A percentile compares a stretch with the other conserved stretches of the same genome.
These are phyloP conservation scores for Bimuria novae-zelandiae DNA, from an alignment of 2,329 filamentous ascomycete genomes.

Conservation along the genomic window DNA sequence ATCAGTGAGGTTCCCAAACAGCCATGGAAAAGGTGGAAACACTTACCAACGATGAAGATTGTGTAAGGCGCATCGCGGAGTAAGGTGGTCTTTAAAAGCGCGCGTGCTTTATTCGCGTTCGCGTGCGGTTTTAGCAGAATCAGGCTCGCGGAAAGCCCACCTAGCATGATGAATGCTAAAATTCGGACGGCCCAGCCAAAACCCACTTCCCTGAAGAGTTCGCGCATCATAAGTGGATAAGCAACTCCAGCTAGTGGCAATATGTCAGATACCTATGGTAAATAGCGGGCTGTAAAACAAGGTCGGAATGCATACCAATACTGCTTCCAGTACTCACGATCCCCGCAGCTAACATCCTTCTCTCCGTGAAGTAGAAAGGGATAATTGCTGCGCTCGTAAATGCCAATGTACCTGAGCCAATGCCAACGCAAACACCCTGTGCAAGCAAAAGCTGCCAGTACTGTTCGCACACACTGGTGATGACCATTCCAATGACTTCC, in stretches of 20 bases:
- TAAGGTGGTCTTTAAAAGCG: not conserved
- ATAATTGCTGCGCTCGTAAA: slow-evolving; percentile 22
- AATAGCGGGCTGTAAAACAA: slow-evolving; percentile 51
- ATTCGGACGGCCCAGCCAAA: slow-evolving; percentile 65
- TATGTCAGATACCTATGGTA: no score
- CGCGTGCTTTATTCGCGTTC: slow-evolving; percentile 2
- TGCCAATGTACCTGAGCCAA: slow-evolving; percentile 35
- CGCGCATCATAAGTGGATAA: slow-evolving; percentile 57
- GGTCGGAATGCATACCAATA: slow-evolving; percentile 10
- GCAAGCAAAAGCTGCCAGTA: slow-evolving; percentile 61
- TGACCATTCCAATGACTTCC: slow-evolving; percentile 66
- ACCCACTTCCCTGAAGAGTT: slow-evolving; percentile 60
- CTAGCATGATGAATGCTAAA: slow-evolving; percentile 59
- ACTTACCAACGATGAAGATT: slow-evolving; percentile 42
- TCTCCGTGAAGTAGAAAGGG: slow-evolving; percentile 60
- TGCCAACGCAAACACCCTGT: slow-evolving; percentile 57
- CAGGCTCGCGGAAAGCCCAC: slow-evolving; percentile 4
- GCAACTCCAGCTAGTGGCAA: slow-evolving; percentile 66
- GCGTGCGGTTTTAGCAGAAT: slow-evolving; percentile 7
- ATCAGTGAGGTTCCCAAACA: not conserved
- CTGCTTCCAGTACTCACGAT: slow-evolving; percentile 57
- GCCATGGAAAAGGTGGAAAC: not conserved
- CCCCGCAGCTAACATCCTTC: slow-evolving; percentile 61
- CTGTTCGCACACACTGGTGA: slow-evolving; percentile 60
- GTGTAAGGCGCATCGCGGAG: slow-evolving; percentile 8